These are phyloP conservation scores for Arthromyces matolae DNA, from an alignment of 768 basidiomycete genomes.

Conservation along the genomic window DNA sequence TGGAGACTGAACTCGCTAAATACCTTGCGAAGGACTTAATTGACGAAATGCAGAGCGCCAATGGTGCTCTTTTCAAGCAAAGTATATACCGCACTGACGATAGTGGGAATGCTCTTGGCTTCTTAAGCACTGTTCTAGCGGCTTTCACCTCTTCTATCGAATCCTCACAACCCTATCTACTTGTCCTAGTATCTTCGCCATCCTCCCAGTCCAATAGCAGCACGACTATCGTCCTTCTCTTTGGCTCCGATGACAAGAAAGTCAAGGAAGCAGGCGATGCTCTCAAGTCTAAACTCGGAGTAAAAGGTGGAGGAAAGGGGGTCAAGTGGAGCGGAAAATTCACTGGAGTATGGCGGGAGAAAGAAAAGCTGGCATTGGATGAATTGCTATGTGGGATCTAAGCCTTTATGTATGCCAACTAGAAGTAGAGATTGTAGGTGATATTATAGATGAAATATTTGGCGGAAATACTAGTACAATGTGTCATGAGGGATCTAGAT, in stretches of 20 bases:
- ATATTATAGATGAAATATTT: not conserved
- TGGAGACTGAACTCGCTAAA: conserved; percentile 63
- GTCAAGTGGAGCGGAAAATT: conserved; percentile 74
- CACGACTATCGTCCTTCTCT: conserved; percentile 53
- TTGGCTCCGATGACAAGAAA: conserved; percentile 55
- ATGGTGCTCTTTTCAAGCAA: conserved; percentile 35
- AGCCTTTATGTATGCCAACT: conserved; percentile 6
- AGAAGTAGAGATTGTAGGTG: not conserved
- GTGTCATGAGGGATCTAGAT: not conserved
- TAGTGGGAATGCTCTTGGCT: conserved; percentile 51
- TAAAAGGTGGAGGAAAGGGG: conserved; percentile 81
- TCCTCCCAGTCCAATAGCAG: conserved; percentile 29
- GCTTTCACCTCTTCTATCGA: conserved; percentile 34
- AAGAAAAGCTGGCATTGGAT: conserved; percentile 38
- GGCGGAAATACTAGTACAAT: conserved; percentile 10
- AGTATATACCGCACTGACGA: conserved; percentile 63
- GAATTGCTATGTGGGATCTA: conserved; percentile 33
- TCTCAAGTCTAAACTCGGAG: conserved; percentile 51
- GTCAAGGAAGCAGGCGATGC: conserved; percentile 58
- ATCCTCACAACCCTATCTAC: conserved; percentile 17
- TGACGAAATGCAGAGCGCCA: conserved; percentile 29
- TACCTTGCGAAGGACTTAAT: conserved; percentile 41
- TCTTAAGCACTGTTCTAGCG: conserved; percentile 55
- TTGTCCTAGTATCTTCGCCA: conserved; percentile 55
- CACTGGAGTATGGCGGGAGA: conserved; percentile 58